Percentiles rank a stretch among this genome's conserved stretches.
Evolutionary conservation across 2,329 filamentous ascomycete species (phyloP).

Genomic region (Cladosporium halotolerans): DNA sequence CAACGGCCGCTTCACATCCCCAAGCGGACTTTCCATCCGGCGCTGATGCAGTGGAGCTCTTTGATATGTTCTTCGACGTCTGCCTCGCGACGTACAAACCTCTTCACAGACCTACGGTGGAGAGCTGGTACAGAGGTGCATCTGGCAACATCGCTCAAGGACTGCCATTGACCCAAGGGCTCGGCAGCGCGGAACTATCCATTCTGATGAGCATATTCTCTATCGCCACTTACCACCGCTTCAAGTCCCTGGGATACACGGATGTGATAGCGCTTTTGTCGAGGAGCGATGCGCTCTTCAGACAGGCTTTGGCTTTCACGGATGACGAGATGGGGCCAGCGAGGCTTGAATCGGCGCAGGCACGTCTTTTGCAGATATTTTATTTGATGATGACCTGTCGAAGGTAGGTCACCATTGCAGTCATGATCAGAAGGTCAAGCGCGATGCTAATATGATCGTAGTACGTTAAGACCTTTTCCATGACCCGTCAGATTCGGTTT

Average conservation of each 20-base stretch:
- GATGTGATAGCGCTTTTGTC: conserved; percentile 21
- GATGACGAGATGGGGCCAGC: conserved; percentile 13
- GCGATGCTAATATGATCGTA: no score
- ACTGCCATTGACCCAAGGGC: conserved; percentile 20
- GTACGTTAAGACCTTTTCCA: no score
- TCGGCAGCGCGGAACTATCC: conserved; percentile 39
- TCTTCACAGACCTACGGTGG: conserved; percentile 49
- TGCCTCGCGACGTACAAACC: conserved; percentile 56
- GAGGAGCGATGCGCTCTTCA: conserved; percentile 7
- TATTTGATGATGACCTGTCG: conserved; percentile 15
- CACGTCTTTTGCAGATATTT: conserved; percentile 16
- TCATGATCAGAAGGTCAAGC: no score
- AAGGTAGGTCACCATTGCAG: no score
- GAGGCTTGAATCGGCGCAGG: conserved; percentile 14
- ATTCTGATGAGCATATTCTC: conserved; percentile 12
- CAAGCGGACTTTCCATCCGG: conserved; percentile 26
- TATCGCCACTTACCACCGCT: conserved; percentile 10
- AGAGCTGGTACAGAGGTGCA: conserved; percentile 35
- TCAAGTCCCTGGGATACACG: conserved; percentile 39
- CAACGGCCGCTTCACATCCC: neutral
- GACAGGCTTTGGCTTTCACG: conserved; percentile 4
- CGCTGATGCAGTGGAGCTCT: conserved; percentile 35
- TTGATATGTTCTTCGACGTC: conserved; percentile 54
- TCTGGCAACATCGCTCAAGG: conserved; percentile 22
- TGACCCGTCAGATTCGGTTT: no score